Conservation (phyloP, 352 stramenopile species). For the Phytophthora podocarpi region DNA sequence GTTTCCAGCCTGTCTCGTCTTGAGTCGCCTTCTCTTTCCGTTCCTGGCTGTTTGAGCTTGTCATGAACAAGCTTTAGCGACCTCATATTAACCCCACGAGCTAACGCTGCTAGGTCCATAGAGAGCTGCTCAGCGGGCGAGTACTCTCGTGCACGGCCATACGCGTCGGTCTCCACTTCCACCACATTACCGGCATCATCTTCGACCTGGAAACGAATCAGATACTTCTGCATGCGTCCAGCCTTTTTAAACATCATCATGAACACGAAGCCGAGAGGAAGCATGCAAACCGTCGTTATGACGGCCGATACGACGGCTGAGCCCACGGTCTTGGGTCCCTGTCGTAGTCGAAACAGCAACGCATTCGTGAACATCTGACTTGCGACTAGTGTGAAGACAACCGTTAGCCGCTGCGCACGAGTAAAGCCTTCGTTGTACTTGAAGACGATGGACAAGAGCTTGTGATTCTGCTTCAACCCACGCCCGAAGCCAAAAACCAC, state of each 20-base stretch:
- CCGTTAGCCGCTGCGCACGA: constrained; percentile 60
- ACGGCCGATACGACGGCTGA: constrained; percentile 61
- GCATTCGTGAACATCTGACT: constrained; percentile 80
- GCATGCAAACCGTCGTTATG: constrained; percentile 67
- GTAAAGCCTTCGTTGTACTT: constrained; percentile 78
- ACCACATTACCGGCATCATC: constrained; percentile 63
- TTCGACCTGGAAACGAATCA: constrained; percentile 71
- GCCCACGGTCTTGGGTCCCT: constrained; percentile 48
- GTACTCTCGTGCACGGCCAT: constrained; percentile 57
- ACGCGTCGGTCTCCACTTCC: constrained; percentile 70
- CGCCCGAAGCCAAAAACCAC: constrained; percentile 47
- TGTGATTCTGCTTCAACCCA: constrained; percentile 69
- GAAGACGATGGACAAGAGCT: constrained; percentile 71
- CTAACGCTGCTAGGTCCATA: constrained; percentile 63
- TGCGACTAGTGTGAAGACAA: constrained; percentile 74
- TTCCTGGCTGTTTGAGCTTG: constrained; percentile 38
- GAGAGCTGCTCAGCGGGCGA: constrained; percentile 47
- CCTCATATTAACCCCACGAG: constrained; percentile 43
- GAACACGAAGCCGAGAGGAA: constrained; percentile 66
- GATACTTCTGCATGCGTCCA: constrained; percentile 55
- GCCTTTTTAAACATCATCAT: constrained; percentile 80
- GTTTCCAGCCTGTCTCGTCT: constrained; percentile 8
- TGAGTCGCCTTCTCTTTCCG: constrained; percentile 17
- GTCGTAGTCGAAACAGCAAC: constrained; percentile 59
- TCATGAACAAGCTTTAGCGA: constrained; percentile 37